Conservation (phyloP, 345 rosid species). For the Diplotaxis tenuifolia region DNA sequence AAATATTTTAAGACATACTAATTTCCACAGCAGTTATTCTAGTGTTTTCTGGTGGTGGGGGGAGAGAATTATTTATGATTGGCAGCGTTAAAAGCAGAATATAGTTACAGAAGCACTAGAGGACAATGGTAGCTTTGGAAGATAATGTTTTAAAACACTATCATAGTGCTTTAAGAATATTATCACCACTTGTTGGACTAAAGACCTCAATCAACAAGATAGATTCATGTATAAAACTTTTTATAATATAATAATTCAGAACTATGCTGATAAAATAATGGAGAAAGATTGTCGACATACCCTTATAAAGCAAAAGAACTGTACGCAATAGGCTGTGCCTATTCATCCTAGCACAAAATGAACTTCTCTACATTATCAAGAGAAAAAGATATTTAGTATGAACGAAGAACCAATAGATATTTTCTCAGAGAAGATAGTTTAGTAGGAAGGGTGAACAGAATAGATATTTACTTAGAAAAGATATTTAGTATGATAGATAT, state of each 20-base stretch:
- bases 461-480: background rate
- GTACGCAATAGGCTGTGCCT: conserved; percentile 33
- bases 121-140: conserved; percentile 20
- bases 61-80: background rate
- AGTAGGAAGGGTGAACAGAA: background rate
- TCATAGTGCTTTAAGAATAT: conserved; percentile 30
- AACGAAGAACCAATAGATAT: conserved; percentile 1
- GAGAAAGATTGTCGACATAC: conserved; percentile 19
- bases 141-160: conserved; percentile 28
- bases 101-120: conserved; percentile 19
- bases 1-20: background rate
- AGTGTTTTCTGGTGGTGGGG: background rate
- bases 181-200: conserved; percentile 23
- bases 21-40: conserved; percentile 3
- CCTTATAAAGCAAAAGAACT: conserved; percentile 23
- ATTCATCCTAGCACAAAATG: conserved; percentile 30
- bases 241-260: conserved; percentile 1
- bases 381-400: conserved; percentile 3
- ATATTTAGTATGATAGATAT: conserved; percentile 11
- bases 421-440: conserved; percentile 9
- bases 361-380: conserved; percentile 25
- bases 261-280: conserved; percentile 2
- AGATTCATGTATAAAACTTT: conserved; percentile 20
- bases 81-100: conserved; percentile 2
- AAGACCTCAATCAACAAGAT: conserved; percentile 23